A percentile compares a stretch with the other conserved stretches of the same genome.
phyloP scores from a whole-genome alignment of 257 asterid genomes.

The Oldenlandia corymbosa region DNA sequence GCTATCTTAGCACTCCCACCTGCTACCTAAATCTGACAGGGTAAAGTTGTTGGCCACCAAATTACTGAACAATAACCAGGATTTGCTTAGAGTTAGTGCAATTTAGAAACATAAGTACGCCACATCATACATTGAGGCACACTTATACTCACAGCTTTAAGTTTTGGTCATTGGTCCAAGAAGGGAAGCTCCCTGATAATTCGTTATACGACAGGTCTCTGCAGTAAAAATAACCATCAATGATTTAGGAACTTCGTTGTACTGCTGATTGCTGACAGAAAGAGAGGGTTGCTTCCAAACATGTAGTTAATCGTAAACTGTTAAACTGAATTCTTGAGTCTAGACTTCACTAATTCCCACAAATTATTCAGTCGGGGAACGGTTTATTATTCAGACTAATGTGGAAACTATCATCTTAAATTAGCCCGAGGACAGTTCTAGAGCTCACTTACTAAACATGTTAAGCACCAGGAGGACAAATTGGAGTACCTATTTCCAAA shows the following conservation, averaged over 20 bases:
- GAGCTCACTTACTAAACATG: not conserved
- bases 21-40: conserved; percentile 33
- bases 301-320: not conserved
- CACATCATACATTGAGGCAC: not conserved
- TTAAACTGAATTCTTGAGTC: not conserved
- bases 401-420: not conserved
- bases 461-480: not conserved
- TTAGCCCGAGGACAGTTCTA: not conserved
- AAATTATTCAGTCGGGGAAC: too few relatives aligned
- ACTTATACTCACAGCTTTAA: conserved; percentile 54
- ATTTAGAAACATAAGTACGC: not conserved
- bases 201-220: conserved; percentile 72
- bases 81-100: conserved; percentile 6
- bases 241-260: not conserved
- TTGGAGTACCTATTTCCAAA: not conserved
- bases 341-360: too few relatives aligned
- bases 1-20: conserved; percentile 30
- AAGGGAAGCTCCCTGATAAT: conserved; percentile 67
- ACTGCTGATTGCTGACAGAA: not conserved
- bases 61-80: conserved; percentile 36
- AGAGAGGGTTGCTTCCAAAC: not conserved
- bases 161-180: conserved; percentile 47
- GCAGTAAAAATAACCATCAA: conserved; percentile 9
- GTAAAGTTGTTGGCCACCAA: conserved; percentile 74
- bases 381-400: too few relatives aligned